Conservation (phyloP, 257 asterid species). For the Penstemon barbatus region DNA sequence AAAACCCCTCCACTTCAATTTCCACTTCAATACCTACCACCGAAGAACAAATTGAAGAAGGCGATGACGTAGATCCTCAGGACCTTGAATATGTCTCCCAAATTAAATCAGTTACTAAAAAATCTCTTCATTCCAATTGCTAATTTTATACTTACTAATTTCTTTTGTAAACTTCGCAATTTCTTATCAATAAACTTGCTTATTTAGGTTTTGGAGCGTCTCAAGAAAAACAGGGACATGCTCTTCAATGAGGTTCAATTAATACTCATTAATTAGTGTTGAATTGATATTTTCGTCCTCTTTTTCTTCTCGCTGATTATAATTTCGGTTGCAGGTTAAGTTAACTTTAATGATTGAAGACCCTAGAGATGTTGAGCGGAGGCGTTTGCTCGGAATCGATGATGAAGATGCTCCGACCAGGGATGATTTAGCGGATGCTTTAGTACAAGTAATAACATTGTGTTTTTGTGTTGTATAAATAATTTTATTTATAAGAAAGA, state of each 20-base stretch:
- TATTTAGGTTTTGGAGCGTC: slow-evolving; percentile 77
- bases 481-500: neutral
- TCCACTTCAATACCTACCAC: slow-evolving; percentile 32
- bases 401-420: slow-evolving; percentile 92
- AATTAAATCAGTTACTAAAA: slow-evolving; percentile 54
- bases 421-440: slow-evolving; percentile 77
- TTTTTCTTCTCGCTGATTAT: neutral
- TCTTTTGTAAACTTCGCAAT: slow-evolving; percentile 3
- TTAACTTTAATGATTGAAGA: slow-evolving; percentile 89
- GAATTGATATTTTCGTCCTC: neutral
- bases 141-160: neutral
- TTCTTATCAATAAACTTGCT: neutral
- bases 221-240: slow-evolving; percentile 87
- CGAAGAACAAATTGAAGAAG: slow-evolving; percentile 34
- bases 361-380: slow-evolving; percentile 92
- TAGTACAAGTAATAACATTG: slow-evolving; percentile 64
- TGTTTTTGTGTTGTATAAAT: neutral
- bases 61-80: slow-evolving; percentile 52
- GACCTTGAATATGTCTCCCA: slow-evolving; percentile 72
- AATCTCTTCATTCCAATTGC: neutral
- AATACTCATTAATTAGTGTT: too few species aligned
- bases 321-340: slow-evolving; percentile 53
- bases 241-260: slow-evolving; percentile 68
- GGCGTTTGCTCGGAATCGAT: slow-evolving; percentile 90
- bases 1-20: slow-evolving; percentile 36